Percentiles rank a stretch among this genome's conserved stretches.
Conservation (phyloP, 2,329 filamentous ascomycete genomes). For the Colletotrichum aenigma region DNA sequence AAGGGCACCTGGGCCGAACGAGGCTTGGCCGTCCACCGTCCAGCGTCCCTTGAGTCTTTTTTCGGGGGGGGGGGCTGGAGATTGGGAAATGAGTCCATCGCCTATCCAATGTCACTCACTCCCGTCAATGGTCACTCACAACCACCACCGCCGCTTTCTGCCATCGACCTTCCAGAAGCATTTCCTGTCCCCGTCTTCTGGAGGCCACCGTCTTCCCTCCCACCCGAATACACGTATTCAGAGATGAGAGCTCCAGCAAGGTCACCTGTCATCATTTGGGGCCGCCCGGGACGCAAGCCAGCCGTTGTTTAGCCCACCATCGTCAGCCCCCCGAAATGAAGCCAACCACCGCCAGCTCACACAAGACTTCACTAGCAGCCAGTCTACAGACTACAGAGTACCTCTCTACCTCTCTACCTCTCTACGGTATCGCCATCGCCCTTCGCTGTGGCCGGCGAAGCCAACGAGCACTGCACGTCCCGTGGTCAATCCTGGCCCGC, state of each 20-base stretch:
- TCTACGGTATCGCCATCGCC: background rate
- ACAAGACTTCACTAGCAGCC: background rate
- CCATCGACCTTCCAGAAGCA: background rate
- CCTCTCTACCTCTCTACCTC: background rate
- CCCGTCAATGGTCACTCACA: background rate
- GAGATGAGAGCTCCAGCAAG: background rate
- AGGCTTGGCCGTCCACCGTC: constrained; percentile 2
- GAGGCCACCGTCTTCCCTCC: background rate
- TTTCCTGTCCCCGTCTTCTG: background rate
- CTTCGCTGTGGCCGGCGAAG: background rate
- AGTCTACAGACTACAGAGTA: too few relatives aligned
- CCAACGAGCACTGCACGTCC: background rate
- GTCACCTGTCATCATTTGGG: background rate
- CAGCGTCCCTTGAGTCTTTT: background rate
- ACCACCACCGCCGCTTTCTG: background rate
- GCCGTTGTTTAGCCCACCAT: background rate
- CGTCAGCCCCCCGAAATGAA: background rate
- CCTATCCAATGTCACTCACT: background rate
- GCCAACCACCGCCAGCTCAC: background rate
- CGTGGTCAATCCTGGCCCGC: background rate
- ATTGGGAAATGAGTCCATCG: constrained; percentile 6
- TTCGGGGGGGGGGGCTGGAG: background rate
- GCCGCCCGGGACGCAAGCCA: background rate
- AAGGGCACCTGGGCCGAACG: background rate
- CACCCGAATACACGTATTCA: background rate